Percentiles rank a stretch among this genome's conserved stretches.
Conservation (phyloP, 345 rosid species). For the Citrus maxima region DNA sequence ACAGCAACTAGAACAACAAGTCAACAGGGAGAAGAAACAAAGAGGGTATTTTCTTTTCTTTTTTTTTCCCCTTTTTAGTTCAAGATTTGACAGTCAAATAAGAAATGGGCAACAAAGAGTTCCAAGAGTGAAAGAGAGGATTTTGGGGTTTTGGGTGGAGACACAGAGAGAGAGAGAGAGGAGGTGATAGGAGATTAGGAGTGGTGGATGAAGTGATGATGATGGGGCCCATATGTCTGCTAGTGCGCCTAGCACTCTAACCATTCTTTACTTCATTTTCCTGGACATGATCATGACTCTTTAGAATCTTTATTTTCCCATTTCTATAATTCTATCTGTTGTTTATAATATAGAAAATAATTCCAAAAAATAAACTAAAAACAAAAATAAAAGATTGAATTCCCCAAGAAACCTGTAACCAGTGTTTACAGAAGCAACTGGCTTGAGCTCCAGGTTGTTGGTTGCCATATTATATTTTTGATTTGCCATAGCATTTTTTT, state of each 20-base stretch:
- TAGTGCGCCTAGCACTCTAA: constrained; percentile 76
- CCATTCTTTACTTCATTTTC: constrained; percentile 16
- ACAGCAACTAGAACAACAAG: neutral
- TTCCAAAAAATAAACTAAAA: neutral
- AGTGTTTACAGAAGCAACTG: neutral
- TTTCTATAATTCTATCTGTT: constrained; percentile 34
- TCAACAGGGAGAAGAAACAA: constrained; percentile 20
- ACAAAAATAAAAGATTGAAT: neutral
- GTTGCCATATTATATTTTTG: neutral
- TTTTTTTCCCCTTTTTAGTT: too few species aligned
- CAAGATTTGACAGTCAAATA: constrained; percentile 3
- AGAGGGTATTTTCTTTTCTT: neutral
- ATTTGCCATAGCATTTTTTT: too few species aligned
- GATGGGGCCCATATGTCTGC: constrained; percentile 72
- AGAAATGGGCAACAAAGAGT: constrained; percentile 1
- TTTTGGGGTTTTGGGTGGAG: constrained; percentile 16
- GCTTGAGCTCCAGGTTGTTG: neutral
- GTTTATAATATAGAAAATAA: constrained; percentile 14
- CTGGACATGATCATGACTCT: constrained; percentile 44
- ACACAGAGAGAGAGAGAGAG: neutral
- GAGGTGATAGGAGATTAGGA: neutral
- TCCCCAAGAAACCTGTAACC: neutral
- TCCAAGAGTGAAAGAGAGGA: constrained; percentile 6
- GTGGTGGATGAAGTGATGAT: constrained; percentile 71
- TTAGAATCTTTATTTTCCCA: constrained; percentile 27